A percentile compares a stretch with the other conserved stretches of the same genome.
Evolutionary conservation across 345 rosid species (phyloP).

Genomic region (Eucalyptus regnans): DNA sequence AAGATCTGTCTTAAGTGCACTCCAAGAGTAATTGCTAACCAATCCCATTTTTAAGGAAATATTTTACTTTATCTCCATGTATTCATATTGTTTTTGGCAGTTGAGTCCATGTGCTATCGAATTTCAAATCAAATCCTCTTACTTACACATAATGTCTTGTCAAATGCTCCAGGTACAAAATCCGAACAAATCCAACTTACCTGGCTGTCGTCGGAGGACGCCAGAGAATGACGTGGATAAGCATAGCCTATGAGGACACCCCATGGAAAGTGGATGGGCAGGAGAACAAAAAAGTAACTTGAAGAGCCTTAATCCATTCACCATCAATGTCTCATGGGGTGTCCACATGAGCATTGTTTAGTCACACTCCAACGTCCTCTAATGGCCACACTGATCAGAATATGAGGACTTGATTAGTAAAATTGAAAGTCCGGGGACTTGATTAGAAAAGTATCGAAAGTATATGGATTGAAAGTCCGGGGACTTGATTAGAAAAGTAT

Average conservation of each 20-base stretch:
- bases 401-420: background rate
- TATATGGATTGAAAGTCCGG: too few species aligned
- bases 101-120: background rate
- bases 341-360: background rate
- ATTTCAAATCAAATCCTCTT: accelerated
- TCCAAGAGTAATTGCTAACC: background rate
- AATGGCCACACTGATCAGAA: background rate
- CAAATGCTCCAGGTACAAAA: background rate
- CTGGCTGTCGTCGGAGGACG: accelerated
- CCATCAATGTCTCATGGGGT: background rate
- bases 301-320: too few species aligned
- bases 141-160: background rate
- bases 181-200: background rate
- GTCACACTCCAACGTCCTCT: background rate
- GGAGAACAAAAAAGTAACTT: background rate
- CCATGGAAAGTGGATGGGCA: background rate
- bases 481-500: background rate
- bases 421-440: accelerated
- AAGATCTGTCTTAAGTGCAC: background rate
- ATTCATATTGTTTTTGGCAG: background rate
- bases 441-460: background rate
- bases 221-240: background rate
- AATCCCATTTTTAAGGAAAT: background rate
- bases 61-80: background rate
- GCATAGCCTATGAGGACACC: background rate